A percentile compares a stretch with the other conserved stretches of the same genome.
Conservation (phyloP, 2,329 filamentous ascomycete species). For the Aureobasidium subglaciale region DNA sequence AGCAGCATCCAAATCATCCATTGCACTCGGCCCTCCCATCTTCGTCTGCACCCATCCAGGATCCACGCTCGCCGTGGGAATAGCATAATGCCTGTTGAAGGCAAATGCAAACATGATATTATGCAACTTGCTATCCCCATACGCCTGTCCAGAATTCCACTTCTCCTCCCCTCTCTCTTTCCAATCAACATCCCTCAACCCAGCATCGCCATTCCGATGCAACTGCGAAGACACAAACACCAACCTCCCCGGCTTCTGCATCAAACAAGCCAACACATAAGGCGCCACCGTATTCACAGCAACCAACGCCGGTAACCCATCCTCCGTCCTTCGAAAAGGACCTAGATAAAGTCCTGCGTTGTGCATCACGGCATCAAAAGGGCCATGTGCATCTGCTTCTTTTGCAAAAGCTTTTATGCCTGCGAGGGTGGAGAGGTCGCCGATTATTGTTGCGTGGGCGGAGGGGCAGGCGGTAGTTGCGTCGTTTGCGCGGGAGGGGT, state of each 20-base stretch:
- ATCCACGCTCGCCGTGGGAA: slow-evolving; percentile 42
- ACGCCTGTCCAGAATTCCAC: slow-evolving; percentile 36
- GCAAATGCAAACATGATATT: slow-evolving; percentile 50
- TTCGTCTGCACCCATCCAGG: slow-evolving; percentile 41
- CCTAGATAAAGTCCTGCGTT: slow-evolving; percentile 49
- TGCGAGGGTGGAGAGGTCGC: slow-evolving; percentile 45
- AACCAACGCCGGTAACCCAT: slow-evolving; percentile 45
- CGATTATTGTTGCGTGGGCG: slow-evolving; percentile 45
- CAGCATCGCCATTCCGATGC: slow-evolving; percentile 43
- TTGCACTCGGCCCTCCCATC: slow-evolving; percentile 38
- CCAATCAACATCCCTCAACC: slow-evolving; percentile 36
- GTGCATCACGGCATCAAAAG: slow-evolving; percentile 52
- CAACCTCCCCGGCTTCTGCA: slow-evolving; percentile 43
- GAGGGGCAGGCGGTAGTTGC: slow-evolving; percentile 43
- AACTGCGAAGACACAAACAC: slow-evolving; percentile 47
- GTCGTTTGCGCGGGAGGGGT: slow-evolving; percentile 45
- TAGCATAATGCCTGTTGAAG: slow-evolving; percentile 42
- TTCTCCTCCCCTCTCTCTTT: slow-evolving; percentile 23
- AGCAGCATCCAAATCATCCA: slow-evolving; percentile 41
- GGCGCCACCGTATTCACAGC: slow-evolving; percentile 53
- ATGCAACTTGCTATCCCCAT: slow-evolving; percentile 51
- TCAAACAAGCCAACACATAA: slow-evolving; percentile 48
- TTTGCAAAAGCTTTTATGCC: slow-evolving; percentile 47
- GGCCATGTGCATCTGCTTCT: slow-evolving; percentile 43
- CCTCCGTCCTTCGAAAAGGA: slow-evolving; percentile 36